Conservation (phyloP, 257 asterid genomes). For the Penstemon davidsonii region DNA sequence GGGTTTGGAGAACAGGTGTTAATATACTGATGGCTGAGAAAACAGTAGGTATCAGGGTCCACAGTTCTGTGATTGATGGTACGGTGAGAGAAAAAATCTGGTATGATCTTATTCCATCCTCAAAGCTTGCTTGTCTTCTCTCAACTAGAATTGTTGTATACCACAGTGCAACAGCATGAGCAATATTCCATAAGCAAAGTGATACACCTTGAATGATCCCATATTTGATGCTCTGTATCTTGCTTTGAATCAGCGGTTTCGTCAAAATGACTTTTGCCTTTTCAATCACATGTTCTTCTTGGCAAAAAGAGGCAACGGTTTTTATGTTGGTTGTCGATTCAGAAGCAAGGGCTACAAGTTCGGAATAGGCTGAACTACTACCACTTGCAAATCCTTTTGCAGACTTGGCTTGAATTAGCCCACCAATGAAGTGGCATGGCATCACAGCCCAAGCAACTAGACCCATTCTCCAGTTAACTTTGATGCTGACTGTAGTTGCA, state of each 20-base stretch:
- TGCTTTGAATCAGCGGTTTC: slow-evolving; percentile 51
- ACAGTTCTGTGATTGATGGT: slow-evolving; percentile 77
- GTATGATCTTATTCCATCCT: slow-evolving; percentile 68
- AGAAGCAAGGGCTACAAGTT: slow-evolving; percentile 69
- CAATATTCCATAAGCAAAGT: slow-evolving; percentile 79
- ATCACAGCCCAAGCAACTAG: slow-evolving; percentile 88
- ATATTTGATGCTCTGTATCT: slow-evolving; percentile 59
- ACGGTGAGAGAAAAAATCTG: slow-evolving; percentile 81
- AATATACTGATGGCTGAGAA: slow-evolving; percentile 67
- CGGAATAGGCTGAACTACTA: slow-evolving; percentile 55
- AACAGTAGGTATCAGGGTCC: slow-evolving; percentile 80
- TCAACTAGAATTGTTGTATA: slow-evolving; percentile 61
- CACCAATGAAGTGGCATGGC: slow-evolving; percentile 92
- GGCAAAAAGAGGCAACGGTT: slow-evolving; percentile 77
- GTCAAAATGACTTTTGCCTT: slow-evolving; percentile 51
- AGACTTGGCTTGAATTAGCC: slow-evolving; percentile 83
- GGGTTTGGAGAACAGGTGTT: slow-evolving; percentile 65
- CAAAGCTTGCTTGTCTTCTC: slow-evolving; percentile 60
- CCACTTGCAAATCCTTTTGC: slow-evolving; percentile 74
- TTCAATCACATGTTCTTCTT: slow-evolving; percentile 56
- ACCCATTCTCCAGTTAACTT: slow-evolving; percentile 78
- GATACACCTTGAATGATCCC: slow-evolving; percentile 77
- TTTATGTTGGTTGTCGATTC: slow-evolving; percentile 69
- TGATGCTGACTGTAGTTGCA: slow-evolving; percentile 74
- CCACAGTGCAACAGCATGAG: slow-evolving; percentile 84